Evolutionary conservation across 257 asterid genomes (phyloP).

Genomic region (Solanum tarapatanum): DNA sequence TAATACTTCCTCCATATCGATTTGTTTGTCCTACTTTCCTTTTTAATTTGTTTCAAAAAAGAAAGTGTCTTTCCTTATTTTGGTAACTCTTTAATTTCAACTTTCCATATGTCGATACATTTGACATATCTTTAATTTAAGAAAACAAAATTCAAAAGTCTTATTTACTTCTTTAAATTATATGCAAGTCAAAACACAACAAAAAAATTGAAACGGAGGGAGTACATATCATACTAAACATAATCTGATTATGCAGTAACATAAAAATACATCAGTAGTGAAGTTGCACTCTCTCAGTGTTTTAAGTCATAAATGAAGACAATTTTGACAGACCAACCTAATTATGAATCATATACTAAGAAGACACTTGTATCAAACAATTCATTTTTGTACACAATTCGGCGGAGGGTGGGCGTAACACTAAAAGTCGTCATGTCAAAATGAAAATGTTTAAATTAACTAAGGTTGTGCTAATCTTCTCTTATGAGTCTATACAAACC

Average conservation of each 20-base stretch:
- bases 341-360: not conserved
- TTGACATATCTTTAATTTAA: not conserved
- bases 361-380: not conserved
- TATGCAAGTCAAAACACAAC: not conserved
- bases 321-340: not conserved
- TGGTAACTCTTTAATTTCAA: not conserved
- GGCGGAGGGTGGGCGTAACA: not conserved
- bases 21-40: not conserved
- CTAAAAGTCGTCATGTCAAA: not conserved
- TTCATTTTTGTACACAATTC: not conserved
- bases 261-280: not conserved
- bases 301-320: not conserved
- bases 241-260: not conserved
- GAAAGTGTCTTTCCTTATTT: no score
- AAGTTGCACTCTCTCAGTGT: not conserved
- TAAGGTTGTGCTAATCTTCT: not conserved
- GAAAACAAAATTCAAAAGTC: not conserved
- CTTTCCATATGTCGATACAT: no score
- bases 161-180: not conserved
- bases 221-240: not conserved
- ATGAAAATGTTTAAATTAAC: not conserved
- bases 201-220: not conserved
- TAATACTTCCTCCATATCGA: not conserved
- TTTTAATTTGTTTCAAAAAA: no score
- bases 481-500: slow-evolving; percentile 15